Conservation (phyloP, 768 basidiomycete genomes). For the Lepiota venenata region DNA sequence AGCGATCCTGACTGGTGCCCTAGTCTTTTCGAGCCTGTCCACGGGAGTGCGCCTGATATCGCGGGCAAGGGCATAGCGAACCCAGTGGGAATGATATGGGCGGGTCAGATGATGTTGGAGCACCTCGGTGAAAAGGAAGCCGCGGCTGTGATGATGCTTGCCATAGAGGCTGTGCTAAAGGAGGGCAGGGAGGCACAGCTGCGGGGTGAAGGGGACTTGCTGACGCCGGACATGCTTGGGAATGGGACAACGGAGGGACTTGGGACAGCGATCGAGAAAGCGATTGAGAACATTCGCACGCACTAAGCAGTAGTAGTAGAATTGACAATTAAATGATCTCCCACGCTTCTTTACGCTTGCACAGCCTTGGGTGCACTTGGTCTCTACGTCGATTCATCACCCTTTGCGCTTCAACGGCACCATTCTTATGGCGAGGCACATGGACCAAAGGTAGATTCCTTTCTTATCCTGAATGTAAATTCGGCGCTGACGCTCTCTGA, state of each 20-base stretch:
- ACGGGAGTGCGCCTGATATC: constrained; percentile 58
- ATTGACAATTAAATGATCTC: no score
- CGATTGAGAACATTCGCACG: not conserved
- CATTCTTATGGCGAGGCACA: no score
- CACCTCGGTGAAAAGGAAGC: constrained; percentile 38
- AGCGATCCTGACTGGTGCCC: constrained; percentile 38
- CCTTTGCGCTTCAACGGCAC: no score
- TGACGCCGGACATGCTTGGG: constrained; percentile 37
- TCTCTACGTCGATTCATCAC: no score
- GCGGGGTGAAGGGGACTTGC: constrained; percentile 21
- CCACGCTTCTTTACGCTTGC: no score
- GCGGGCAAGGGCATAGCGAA: constrained; percentile 52
- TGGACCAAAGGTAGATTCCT: not conserved
- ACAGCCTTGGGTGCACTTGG: no score
- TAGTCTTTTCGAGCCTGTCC: constrained; percentile 52
- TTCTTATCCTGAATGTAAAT: not conserved
- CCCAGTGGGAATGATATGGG: constrained; percentile 56
- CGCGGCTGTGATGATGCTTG: constrained; percentile 34
- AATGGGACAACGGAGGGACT: constrained; percentile 33
- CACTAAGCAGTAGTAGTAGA: no score
- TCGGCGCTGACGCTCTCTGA: not conserved
- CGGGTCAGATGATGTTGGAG: constrained; percentile 52
- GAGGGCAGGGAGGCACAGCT: constrained; percentile 23
- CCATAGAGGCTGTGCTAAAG: constrained; percentile 34
- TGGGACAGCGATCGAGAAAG: constrained; percentile 28